Percentiles rank a stretch among this genome's conserved stretches.
These are phyloP conservation scores for Colletotrichum liriopes DNA, from an alignment of 2,329 filamentous ascomycete genomes.

Conservation along the genomic window DNA sequence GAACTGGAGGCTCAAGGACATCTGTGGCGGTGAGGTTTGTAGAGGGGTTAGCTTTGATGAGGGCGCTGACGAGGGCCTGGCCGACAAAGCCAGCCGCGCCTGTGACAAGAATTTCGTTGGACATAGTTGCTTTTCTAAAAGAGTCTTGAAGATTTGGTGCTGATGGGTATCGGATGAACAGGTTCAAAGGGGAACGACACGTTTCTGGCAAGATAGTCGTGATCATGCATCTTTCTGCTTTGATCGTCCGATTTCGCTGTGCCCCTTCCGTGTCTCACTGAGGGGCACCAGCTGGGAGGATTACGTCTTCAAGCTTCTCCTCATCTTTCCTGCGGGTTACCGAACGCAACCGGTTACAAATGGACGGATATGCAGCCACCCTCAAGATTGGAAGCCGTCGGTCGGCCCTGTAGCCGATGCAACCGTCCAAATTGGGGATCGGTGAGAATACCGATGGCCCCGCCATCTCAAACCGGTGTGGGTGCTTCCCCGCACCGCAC, in stretches of 20 bases:
- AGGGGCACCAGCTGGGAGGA: constrained; percentile 6
- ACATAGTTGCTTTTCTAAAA: not conserved
- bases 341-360: constrained; percentile 14
- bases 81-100: constrained; percentile 77
- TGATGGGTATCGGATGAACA: not conserved
- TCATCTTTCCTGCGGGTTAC: constrained; percentile 5
- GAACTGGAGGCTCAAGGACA: constrained; percentile 67
- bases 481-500: constrained; percentile 29
- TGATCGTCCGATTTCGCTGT: constrained; percentile 31
- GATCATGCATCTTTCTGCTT: not conserved
- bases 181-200: not conserved
- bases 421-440: constrained; percentile 12
- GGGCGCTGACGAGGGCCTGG: constrained; percentile 70
- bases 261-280: not conserved
- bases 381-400: not conserved
- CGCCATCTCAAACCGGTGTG: not conserved
- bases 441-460: constrained; percentile 34
- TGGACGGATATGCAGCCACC: constrained; percentile 1
- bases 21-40: constrained; percentile 70
- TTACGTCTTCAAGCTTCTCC: constrained; percentile 18
- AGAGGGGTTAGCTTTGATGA: constrained; percentile 60
- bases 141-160: not conserved
- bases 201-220: not conserved
- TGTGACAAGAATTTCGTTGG: constrained; percentile 71
- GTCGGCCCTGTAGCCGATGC: constrained; percentile 22